phyloP scores from a whole-genome alignment of 306 rosid species.

The Astragalus membranaceus region DNA sequence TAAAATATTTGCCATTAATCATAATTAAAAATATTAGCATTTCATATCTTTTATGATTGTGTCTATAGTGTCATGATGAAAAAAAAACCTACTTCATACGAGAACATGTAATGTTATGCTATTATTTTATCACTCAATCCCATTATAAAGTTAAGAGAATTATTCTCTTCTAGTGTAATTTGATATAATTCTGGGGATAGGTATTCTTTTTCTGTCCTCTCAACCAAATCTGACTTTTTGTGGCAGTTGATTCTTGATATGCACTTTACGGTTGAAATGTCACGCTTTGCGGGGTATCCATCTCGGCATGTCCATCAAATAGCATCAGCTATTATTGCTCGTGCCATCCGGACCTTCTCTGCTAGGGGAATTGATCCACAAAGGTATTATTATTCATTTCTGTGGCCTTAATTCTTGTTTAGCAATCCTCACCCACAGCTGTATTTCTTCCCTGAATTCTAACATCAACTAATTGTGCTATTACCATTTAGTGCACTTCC shows the following conservation, averaged over 20 bases:
- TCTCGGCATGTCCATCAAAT: conserved; percentile 84
- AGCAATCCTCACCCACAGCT: conserved; percentile 1
- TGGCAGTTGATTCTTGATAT: conserved; percentile 90
- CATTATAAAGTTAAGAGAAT: not conserved
- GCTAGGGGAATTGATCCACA: conserved; percentile 76
- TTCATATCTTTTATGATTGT: not conserved
- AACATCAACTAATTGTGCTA: conserved; percentile 15
- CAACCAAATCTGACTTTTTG: conserved; percentile 18
- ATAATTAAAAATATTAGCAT: not conserved
- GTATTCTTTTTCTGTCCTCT: conserved; percentile 1
- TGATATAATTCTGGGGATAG: not conserved
- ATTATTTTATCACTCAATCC: not conserved
- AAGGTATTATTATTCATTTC: conserved; percentile 48
- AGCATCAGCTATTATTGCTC: conserved; percentile 87
- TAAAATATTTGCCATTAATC: not conserved
- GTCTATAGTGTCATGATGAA: not conserved
- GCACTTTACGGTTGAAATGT: conserved; percentile 98
- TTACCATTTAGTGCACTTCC: conserved; percentile 59
- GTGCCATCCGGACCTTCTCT: conserved; percentile 84
- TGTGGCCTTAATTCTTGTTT: conserved; percentile 5
- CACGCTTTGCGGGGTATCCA: conserved; percentile 86
- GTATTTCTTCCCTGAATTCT: not conserved
- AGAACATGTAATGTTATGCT: not conserved
- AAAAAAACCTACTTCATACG: not conserved
- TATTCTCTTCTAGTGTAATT: not conserved